phyloP scores from a whole-genome alignment of 2,329 filamentous ascomycete species.

The Neoscytalidium dimidiatum region DNA sequence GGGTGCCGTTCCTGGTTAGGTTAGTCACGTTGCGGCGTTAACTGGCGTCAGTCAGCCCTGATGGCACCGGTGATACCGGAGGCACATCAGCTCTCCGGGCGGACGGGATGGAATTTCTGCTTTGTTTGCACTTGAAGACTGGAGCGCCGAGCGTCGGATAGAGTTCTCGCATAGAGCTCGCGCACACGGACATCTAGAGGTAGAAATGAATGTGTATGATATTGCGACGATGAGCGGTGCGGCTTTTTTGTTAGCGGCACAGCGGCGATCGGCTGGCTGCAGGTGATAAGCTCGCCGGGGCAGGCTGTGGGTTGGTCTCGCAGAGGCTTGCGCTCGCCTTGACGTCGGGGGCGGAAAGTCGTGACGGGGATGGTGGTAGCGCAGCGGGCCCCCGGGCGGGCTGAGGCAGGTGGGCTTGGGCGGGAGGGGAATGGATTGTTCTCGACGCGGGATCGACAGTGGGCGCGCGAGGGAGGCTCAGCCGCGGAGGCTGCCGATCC shows the following conservation, averaged over 20 bases:
- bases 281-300: constrained; percentile 2
- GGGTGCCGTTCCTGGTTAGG: background rate
- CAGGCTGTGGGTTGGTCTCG: background rate
- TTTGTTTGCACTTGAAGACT: background rate
- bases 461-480: constrained; percentile 8
- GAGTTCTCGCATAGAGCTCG: constrained; percentile 14
- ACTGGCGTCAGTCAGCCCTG: background rate
- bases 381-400: background rate
- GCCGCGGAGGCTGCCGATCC: constrained; percentile 7
- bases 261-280: constrained; percentile 9
- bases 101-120: background rate
- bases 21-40: constrained; percentile 15
- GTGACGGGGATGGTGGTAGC: background rate
- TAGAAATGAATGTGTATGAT: constrained; percentile 13
- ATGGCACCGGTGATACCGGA: constrained; percentile 21
- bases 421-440: constrained; percentile 11
- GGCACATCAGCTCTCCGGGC: constrained; percentile 19
- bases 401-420: background rate
- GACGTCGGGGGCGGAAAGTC: background rate
- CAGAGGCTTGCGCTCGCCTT: constrained; percentile 5
- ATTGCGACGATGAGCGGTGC: background rate
- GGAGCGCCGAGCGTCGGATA: background rate
- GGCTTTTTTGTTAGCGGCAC: background rate
- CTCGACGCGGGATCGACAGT: constrained; percentile 13
- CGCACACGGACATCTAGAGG: constrained; percentile 12